phyloP scores from a whole-genome alignment of 2,329 filamentous ascomycete genomes.

The Davidsoniella eucalypti region DNA sequence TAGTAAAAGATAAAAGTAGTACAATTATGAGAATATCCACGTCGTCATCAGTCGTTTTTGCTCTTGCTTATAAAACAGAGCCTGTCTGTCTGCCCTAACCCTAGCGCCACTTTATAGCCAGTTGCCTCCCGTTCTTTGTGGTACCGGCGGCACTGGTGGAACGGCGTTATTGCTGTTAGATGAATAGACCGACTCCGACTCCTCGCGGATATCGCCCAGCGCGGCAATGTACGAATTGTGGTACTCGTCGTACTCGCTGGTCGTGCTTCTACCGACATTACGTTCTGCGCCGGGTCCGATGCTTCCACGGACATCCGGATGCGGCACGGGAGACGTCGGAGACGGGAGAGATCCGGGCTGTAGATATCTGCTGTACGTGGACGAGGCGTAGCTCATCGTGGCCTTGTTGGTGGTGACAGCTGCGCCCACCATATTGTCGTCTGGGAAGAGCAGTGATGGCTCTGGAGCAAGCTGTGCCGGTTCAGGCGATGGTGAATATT shows the following conservation, averaged over 20 bases:
- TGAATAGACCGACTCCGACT: constrained; percentile 13
- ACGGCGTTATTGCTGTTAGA: neutral
- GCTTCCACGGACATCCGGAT: constrained; percentile 2
- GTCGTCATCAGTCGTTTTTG: no score
- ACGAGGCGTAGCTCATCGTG: constrained; percentile 10
- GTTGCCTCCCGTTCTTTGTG: constrained; percentile 5
- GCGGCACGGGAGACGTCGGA: constrained; percentile 8
- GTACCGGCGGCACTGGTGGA: constrained; percentile 4
- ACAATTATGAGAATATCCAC: no score
- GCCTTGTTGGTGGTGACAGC: constrained; percentile 7
- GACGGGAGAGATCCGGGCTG: constrained; percentile 10
- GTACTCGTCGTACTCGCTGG: constrained; percentile 26
- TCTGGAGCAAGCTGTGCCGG: neutral
- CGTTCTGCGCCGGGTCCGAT: constrained; percentile 14
- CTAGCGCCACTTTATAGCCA: constrained; percentile 11
- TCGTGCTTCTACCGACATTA: constrained; percentile 16
- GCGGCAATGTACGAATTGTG: constrained; percentile 26
- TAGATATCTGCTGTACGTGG: constrained; percentile 11
- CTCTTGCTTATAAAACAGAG: no score
- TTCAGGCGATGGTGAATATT: neutral
- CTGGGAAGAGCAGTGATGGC: neutral
- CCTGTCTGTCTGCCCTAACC: no score
- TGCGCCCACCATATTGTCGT: constrained; percentile 1
- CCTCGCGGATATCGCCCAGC: constrained; percentile 23
- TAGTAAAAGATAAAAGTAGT: no score